Conservation (phyloP, 495 filamentous ascomycete species). For the Hyaloscypha variabilis region DNA sequence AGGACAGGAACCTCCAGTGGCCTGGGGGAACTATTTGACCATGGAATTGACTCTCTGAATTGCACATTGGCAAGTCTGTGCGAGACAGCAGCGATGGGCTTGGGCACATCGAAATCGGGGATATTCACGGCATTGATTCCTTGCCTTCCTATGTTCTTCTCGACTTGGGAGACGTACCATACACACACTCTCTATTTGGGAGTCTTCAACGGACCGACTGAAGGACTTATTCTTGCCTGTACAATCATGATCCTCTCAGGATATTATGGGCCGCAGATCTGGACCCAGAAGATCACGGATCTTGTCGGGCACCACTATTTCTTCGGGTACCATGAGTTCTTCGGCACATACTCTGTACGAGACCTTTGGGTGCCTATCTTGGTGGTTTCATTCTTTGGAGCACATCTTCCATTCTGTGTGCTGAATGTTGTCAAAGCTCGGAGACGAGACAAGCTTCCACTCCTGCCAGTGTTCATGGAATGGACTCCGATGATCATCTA, state of each 20-base stretch:
- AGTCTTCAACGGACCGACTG: conserved; percentile 95
- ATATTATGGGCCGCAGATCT: conserved; percentile 85
- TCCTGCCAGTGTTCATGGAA: conserved; percentile 87
- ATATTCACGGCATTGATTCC: conserved; percentile 91
- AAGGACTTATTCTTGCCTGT: conserved; percentile 90
- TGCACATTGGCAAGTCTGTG: conserved; percentile 89
- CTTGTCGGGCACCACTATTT: conserved; percentile 58
- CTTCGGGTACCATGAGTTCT: conserved; percentile 39
- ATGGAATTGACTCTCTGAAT: conserved; percentile 97
- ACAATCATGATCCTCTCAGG: conserved; percentile 83
- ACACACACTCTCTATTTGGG: conserved; percentile 97
- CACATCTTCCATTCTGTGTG: conserved; percentile 82
- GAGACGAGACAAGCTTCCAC: conserved; percentile 68
- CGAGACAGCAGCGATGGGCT: conserved; percentile 88
- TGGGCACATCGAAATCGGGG: conserved; percentile 78
- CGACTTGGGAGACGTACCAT: conserved; percentile 99
- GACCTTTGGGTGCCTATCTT: conserved; percentile 89
- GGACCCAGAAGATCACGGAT: conserved; percentile 71
- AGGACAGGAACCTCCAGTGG: conserved; percentile 94
- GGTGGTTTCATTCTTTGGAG: conserved; percentile 68
- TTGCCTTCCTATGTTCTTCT: conserved; percentile 97
- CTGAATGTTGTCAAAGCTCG: conserved; percentile 81
- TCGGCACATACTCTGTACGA: conserved; percentile 45
- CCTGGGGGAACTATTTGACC: conserved; percentile 95
- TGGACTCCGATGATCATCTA: conserved; percentile 91